These are phyloP conservation scores for Plasmodium malariae DNA, from an alignment of 169 alveolate species.

Conservation along the genomic window DNA sequence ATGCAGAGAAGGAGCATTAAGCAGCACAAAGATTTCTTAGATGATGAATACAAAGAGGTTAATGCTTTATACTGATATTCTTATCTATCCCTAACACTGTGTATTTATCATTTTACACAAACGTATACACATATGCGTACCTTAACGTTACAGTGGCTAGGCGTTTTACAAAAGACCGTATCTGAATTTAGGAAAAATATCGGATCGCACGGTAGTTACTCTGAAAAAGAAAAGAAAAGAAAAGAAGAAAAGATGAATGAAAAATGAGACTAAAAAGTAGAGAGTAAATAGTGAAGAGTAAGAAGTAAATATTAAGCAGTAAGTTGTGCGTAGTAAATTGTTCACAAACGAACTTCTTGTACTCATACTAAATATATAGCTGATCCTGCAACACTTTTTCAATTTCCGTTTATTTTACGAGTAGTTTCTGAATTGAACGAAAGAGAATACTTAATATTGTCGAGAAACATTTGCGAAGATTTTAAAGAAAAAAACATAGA, in stretches of 20 bases:
- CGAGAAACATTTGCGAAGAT: constrained; percentile 63
- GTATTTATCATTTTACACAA: not conserved
- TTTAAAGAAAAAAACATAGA: constrained; percentile 52
- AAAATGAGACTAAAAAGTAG: not conserved
- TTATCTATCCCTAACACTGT: not conserved
- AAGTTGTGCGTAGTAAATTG: no score
- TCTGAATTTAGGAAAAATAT: constrained; percentile 64
- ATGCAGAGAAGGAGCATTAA: constrained; percentile 62
- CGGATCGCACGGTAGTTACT: constrained; percentile 44
- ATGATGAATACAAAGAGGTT: constrained; percentile 68
- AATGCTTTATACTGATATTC: not conserved
- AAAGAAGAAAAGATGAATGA: not conserved
- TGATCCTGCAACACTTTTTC: not conserved
- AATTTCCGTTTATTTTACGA: not conserved
- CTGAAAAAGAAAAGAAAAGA: not conserved
- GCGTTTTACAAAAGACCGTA: constrained; percentile 40
- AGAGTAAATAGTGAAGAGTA: not conserved
- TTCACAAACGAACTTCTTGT: no score
- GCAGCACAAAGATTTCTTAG: constrained; percentile 68
- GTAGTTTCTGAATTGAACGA: constrained; percentile 69
- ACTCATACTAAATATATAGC: no score
- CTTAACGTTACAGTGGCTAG: constrained; percentile 39
- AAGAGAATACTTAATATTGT: constrained; percentile 56
- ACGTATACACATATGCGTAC: not conserved
- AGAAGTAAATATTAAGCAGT: no score